Evolutionary conservation across 2,329 filamentous ascomycete genomes (phyloP).

Genomic region (Phialophora macrospora): DNA sequence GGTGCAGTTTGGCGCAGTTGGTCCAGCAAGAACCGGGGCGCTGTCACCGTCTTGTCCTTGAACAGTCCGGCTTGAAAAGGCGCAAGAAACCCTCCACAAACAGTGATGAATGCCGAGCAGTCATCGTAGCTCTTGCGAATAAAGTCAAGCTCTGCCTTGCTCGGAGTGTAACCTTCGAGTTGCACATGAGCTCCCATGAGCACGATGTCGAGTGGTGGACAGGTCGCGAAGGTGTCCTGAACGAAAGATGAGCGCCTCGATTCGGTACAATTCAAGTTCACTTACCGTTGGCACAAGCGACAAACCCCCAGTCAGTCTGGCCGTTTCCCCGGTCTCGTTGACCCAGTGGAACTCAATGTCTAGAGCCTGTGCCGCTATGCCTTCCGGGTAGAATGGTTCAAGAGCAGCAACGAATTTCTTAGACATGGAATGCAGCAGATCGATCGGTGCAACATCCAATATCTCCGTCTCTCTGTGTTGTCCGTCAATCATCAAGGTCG

Average conservation of each 20-base stretch:
- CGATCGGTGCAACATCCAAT: slow-evolving; percentile 43
- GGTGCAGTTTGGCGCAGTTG: slow-evolving; percentile 19
- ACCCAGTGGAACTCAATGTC: slow-evolving; percentile 45
- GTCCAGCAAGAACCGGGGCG: slow-evolving; percentile 25
- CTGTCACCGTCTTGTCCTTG: slow-evolving; percentile 31
- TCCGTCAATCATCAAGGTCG: neutral
- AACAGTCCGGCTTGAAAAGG: slow-evolving; percentile 31
- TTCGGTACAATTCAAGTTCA: neutral
- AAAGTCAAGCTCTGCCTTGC: slow-evolving; percentile 31
- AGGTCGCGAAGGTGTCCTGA: slow-evolving; percentile 32
- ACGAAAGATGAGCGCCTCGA: neutral
- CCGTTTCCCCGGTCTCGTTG: slow-evolving; percentile 37
- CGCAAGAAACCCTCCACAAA: slow-evolving; percentile 32
- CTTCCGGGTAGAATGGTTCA: slow-evolving; percentile 13
- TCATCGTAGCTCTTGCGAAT: slow-evolving; percentile 31
- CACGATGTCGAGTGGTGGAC: slow-evolving; percentile 34
- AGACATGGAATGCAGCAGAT: slow-evolving; percentile 39
- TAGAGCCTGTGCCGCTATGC: slow-evolving; percentile 27
- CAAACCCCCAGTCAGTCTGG: slow-evolving; percentile 27
- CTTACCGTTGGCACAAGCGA: slow-evolving; percentile 23
- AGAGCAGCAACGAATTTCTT: slow-evolving; percentile 36
- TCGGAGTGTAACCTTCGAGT: slow-evolving; percentile 25
- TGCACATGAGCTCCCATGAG: slow-evolving; percentile 32
- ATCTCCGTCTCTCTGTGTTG: slow-evolving; percentile 35
- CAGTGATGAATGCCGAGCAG: slow-evolving; percentile 33